These are phyloP conservation scores for Colletotrichum noveboracense DNA, from an alignment of 2,329 filamentous ascomycete genomes.

Conservation along the genomic window DNA sequence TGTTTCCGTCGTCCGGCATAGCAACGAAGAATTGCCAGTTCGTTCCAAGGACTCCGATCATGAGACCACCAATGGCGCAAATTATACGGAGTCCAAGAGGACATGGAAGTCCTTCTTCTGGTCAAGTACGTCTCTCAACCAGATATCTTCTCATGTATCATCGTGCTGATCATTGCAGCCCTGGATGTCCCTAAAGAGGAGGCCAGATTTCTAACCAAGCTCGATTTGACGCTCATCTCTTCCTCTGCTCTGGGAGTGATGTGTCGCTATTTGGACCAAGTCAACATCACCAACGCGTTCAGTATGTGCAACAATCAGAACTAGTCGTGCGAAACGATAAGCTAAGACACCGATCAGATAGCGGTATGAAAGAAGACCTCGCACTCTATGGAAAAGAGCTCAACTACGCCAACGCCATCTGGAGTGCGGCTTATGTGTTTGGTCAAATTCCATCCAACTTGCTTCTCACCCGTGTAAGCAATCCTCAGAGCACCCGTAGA, in stretches of 20 bases:
- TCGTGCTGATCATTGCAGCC: constrained; percentile 1
- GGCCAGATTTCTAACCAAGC: constrained; percentile 30
- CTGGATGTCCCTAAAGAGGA: constrained; percentile 30
- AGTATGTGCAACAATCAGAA: constrained; percentile 20
- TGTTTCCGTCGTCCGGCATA: neutral
- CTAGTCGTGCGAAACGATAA: neutral
- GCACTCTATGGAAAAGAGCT: constrained; percentile 33
- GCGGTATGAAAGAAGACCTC: constrained; percentile 35
- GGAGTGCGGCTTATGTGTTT: constrained; percentile 34
- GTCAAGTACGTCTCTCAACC: constrained; percentile 24
- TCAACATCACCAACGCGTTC: constrained; percentile 32
- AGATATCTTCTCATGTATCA: neutral
- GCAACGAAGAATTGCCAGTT: neutral
- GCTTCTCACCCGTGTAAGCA: constrained; percentile 26
- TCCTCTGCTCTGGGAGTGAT: constrained; percentile 30
- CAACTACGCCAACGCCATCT: constrained; percentile 33
- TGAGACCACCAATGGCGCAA: neutral
- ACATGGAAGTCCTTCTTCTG: constrained; percentile 30
- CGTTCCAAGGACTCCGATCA: neutral
- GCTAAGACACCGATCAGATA: constrained; percentile 22
- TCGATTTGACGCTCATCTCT: constrained; percentile 30
- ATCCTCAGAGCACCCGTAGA: neutral
- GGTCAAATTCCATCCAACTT: constrained; percentile 34
- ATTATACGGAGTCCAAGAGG: constrained; percentile 49
- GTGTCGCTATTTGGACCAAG: constrained; percentile 31